phyloP scores from a whole-genome alignment of 176 grass and related monocot species.

The Carex scoparia region DNA sequence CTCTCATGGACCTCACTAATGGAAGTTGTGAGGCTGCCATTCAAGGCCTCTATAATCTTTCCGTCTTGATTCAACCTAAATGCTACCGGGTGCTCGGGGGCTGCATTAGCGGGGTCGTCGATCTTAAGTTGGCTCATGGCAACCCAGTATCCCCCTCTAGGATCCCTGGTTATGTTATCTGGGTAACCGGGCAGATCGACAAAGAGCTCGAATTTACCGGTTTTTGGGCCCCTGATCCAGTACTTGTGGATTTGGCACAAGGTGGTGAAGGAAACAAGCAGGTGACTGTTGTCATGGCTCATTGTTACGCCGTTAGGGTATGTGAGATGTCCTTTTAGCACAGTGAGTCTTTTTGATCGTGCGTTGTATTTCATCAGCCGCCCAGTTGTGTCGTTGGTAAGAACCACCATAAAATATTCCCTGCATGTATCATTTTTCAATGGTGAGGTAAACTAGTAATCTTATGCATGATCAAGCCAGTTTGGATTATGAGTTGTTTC shows the following conservation, averaged over 20 bases:
- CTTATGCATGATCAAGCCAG: not conserved
- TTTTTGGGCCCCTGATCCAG: slow-evolving; percentile 46
- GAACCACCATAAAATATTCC: slow-evolving; percentile 41
- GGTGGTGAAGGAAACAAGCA: slow-evolving; percentile 51
- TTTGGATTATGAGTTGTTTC: not conserved
- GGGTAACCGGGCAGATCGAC: slow-evolving; percentile 75
- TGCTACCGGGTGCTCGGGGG: slow-evolving; percentile 32
- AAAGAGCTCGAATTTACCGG: slow-evolving; percentile 39
- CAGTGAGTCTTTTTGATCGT: slow-evolving; percentile 28
- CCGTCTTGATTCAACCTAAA: slow-evolving; percentile 44
- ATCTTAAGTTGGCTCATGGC: slow-evolving; percentile 55
- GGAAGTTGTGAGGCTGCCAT: slow-evolving; percentile 29
- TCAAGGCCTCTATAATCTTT: slow-evolving; percentile 31
- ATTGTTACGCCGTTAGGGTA: slow-evolving; percentile 74
- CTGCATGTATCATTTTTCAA: slow-evolving; percentile 27
- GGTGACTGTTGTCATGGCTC: slow-evolving; percentile 52
- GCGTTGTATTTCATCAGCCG: slow-evolving; percentile 57
- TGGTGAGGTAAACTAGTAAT: not conserved
- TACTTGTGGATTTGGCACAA: slow-evolving; percentile 50
- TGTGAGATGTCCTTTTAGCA: slow-evolving; percentile 41
- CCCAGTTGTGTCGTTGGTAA: slow-evolving; percentile 54
- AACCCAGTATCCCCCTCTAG: slow-evolving; percentile 58
- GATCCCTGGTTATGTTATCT: slow-evolving; percentile 59
- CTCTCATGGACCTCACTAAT: slow-evolving; percentile 73
- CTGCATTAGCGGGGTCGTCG: not conserved